Conservation (phyloP, 2,329 filamentous ascomycete genomes). For the Parastagonospora nodorum region DNA sequence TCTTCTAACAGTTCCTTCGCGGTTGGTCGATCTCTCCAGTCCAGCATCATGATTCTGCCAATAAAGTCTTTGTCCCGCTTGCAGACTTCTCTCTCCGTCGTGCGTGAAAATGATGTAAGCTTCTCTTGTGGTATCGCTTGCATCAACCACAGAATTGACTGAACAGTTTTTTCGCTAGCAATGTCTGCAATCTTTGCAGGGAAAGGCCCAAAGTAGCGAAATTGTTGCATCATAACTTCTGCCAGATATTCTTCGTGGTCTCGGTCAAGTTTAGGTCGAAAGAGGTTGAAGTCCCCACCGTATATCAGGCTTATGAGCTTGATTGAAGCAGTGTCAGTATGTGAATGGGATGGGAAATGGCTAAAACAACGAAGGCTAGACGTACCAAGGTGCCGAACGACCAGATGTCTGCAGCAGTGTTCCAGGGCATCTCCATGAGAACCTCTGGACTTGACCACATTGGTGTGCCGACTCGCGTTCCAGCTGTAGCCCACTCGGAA, state of each 20-base stretch:
- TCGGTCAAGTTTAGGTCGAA: constrained; percentile 26
- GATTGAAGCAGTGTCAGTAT: constrained; percentile 5
- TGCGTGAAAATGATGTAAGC: constrained; percentile 15
- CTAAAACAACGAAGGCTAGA: constrained; percentile 5
- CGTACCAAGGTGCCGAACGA: constrained; percentile 46
- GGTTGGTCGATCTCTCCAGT: constrained; percentile 50
- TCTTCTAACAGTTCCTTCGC: constrained; percentile 47
- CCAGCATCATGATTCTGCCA: constrained; percentile 52
- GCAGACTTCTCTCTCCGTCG: constrained; percentile 15
- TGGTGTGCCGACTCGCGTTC: constrained; percentile 40
- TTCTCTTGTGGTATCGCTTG: constrained; percentile 14
- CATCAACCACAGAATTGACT: constrained; percentile 14
- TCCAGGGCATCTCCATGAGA: constrained; percentile 35
- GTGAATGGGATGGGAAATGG: not conserved
- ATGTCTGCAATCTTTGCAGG: constrained; percentile 26
- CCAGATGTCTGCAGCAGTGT: constrained; percentile 48
- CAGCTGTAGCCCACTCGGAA: constrained; percentile 24
- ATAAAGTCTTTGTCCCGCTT: constrained; percentile 39
- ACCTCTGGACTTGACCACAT: constrained; percentile 49
- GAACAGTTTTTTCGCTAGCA: constrained; percentile 17
- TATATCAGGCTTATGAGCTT: constrained; percentile 38
- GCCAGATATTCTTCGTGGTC: constrained; percentile 29
- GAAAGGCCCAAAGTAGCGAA: constrained; percentile 32
- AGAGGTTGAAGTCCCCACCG: constrained; percentile 30
- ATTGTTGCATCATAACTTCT: constrained; percentile 26